Base-by-base conservation (phyloP, 176 grass and related monocot genomes). In the Rhipidocladum racemiflorum region DNA sequence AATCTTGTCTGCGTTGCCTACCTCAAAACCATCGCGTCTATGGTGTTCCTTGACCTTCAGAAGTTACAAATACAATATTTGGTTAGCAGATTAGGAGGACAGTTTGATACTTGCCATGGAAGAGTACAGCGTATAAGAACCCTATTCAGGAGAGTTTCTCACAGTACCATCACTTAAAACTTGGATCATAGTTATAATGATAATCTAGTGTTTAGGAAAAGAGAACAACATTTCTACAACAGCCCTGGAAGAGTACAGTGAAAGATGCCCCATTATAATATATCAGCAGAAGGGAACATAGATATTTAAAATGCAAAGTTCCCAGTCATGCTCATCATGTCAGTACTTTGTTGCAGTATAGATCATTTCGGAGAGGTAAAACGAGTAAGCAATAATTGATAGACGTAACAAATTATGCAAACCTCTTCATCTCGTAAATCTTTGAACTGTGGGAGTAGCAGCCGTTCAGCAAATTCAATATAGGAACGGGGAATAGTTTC, bases 1-100 rank as follows among this genome's bases (percentile, higher is more conserved):
- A 86, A 99, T 99, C 90, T 99, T 99, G 82, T 99, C 92, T 46
- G 92, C 96, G 49, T 99, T 99, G 61, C 96, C 96, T 70, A 95
- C 96, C 85, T 99, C 96, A 67, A 95, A 99, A 70, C 91, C 92
- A 85, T 99, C 89, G 2, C 92, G 96, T 36, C 96, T 93, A 50
- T 99, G 96, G 74, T 87, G 85, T 90, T 98, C 92, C 44, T 93
- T 79, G 48, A 93, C 80, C 92, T 95, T 66, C 42, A 88, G 23
- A 79, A 62, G 62, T 71, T 77, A 72, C 14, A 61, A 70, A 15
- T 9, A 56, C 5, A 70, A 50, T 18, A 75, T 51, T 60, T 79
- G 23, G 28, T 76, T 44, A 79, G 55, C 36, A 64, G 34, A 75
- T 55, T 69, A 81, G 18, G 14, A 20, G 9, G 13, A 25, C 21